Conservation (phyloP, 1,284 basidiomycete genomes). For the Ustilago hordei region DNA sequence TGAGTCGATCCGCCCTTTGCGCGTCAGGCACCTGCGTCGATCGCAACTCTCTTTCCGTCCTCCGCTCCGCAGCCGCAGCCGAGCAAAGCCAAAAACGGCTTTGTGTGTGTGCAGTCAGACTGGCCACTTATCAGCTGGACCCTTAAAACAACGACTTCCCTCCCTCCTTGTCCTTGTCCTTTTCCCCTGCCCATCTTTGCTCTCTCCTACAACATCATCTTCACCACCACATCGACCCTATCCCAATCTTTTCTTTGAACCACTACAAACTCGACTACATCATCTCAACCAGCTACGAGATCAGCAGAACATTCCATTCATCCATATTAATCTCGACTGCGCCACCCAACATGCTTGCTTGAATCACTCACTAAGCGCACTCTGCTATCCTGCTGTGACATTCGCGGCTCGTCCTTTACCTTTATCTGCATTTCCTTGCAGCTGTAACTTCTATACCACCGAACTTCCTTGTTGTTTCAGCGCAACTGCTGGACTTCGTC, state of each 20-base stretch:
- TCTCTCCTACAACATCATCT: not conserved
- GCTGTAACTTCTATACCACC: conserved; percentile 25
- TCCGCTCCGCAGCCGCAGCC: not conserved
- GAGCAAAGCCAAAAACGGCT: not conserved
- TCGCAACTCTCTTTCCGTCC: conserved; percentile 3
- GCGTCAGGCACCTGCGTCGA: not conserved
- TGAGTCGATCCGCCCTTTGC: conserved; percentile 7
- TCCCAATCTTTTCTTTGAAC: too few relatives aligned
- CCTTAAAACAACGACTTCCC: conserved; percentile 3
- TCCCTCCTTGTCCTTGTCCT: not conserved
- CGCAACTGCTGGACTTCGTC: conserved; percentile 11
- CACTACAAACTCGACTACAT: not conserved
- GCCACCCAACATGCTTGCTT: conserved; percentile 29
- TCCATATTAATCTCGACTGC: not conserved
- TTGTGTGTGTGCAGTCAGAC: not conserved
- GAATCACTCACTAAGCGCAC: not conserved
- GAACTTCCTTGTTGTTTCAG: conserved; percentile 16
- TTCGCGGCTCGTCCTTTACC: conserved; percentile 9
- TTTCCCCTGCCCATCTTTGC: not conserved
- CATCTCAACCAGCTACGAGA: conserved; percentile 5
- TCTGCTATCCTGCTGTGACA: not conserved
- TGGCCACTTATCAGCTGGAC: conserved; percentile 13
- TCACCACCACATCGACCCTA: not conserved
- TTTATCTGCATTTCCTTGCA: conserved; percentile 17
- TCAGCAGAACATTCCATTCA: not conserved